These are phyloP conservation scores for Bruguiera gymnorhiza DNA, from an alignment of 345 rosid species.

Conservation along the genomic window DNA sequence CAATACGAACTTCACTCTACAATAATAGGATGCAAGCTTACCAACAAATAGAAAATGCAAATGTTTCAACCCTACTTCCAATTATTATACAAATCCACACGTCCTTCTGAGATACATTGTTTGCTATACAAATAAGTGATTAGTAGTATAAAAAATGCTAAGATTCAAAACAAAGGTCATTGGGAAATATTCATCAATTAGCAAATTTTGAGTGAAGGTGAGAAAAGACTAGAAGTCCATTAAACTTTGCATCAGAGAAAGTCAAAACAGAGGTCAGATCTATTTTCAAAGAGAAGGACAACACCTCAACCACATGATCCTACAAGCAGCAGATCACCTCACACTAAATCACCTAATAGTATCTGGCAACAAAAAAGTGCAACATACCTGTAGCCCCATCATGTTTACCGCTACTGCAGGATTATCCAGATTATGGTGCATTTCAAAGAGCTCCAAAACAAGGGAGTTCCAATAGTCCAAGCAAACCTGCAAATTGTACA, in stretches of 20 bases:
- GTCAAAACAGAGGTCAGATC: not conserved
- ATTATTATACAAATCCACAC: too few species aligned
- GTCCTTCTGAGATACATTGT: too few species aligned
- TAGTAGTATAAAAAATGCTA: too few species aligned
- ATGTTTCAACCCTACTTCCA: too few species aligned
- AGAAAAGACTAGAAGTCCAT: not conserved
- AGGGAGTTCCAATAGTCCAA: slow-evolving; percentile 96
- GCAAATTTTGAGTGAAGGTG: not conserved
- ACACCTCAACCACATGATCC: not conserved
- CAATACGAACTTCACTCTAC: not conserved
- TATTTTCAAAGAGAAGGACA: not conserved
- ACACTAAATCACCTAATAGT: not conserved
- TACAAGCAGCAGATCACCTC: not conserved
- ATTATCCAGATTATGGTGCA: slow-evolving; percentile 74
- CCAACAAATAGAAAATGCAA: not conserved
- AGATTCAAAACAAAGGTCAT: too few species aligned
- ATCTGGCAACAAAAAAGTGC: not conserved
- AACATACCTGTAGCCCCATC: slow-evolving; percentile 78
- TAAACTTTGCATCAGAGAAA: not conserved
- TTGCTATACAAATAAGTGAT: too few species aligned
- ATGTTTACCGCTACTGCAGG: slow-evolving; percentile 65
- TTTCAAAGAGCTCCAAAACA: slow-evolving; percentile 89
- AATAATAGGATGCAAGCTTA: not conserved
- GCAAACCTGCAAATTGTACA: slow-evolving; percentile 60
- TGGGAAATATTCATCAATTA: not conserved